phyloP scores from a whole-genome alignment of 2,329 filamentous ascomycete species.

The Alternaria brassicae region DNA sequence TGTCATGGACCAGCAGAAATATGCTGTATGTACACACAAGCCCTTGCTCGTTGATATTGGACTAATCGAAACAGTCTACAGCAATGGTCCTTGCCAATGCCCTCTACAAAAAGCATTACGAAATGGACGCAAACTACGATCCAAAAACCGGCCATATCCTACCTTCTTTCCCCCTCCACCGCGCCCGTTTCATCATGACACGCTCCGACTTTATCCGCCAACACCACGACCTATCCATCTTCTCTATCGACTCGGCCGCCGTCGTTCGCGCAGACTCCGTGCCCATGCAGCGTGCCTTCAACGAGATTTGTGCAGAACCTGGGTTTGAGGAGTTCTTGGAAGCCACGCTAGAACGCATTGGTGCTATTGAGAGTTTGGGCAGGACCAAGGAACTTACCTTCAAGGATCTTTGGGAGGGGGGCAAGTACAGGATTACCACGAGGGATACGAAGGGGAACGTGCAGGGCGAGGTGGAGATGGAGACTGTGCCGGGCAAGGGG shows the following conservation, averaged over 20 bases:
- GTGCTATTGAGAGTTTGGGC: slow-evolving; percentile 91
- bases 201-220: slow-evolving; percentile 90
- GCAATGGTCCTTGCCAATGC: slow-evolving; percentile 93
- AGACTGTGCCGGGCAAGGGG: slow-evolving; percentile 39
- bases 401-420: slow-evolving; percentile 88
- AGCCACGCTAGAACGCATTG: slow-evolving; percentile 81
- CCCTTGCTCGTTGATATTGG: background rate
- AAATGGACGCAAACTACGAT: slow-evolving; percentile 69
- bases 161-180: slow-evolving; percentile 67
- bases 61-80: slow-evolving; percentile 65
- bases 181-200: slow-evolving; percentile 80
- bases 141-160: slow-evolving; percentile 73
- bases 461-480: slow-evolving; percentile 41
- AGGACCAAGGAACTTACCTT: slow-evolving; percentile 94
- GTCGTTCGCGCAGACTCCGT: slow-evolving; percentile 92
- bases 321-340: slow-evolving; percentile 86
- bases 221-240: slow-evolving; percentile 93
- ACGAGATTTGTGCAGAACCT: slow-evolving; percentile 76
- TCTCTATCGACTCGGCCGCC: slow-evolving; percentile 87
- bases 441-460: slow-evolving; percentile 40
- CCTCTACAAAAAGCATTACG: slow-evolving; percentile 81
- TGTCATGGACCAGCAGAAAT: slow-evolving; percentile 98
- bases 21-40: slow-evolving; percentile 69
- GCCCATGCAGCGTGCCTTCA: slow-evolving; percentile 93
- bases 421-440: slow-evolving; percentile 66